Evolutionary conservation across 805 yeast species (phyloP).

Genomic region (Komagataella mondaviorum): DNA sequence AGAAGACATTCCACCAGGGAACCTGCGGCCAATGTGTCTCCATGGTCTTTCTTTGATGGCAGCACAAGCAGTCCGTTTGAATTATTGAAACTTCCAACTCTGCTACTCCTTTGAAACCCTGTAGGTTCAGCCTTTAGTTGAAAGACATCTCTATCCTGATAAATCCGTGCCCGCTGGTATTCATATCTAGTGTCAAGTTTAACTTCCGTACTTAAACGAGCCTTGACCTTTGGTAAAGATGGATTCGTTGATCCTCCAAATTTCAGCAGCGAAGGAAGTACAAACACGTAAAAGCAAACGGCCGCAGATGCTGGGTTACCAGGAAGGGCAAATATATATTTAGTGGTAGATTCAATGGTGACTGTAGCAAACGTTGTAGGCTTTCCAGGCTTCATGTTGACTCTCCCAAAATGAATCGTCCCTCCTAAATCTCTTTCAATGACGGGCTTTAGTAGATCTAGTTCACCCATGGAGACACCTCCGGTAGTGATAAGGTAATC

Average conservation of each 20-base stretch:
- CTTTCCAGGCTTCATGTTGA: slow-evolving; percentile 47
- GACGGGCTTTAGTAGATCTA: slow-evolving; percentile 34
- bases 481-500: slow-evolving; percentile 39
- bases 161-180: slow-evolving; percentile 29
- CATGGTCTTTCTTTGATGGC: slow-evolving; percentile 17
- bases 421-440: slow-evolving; percentile 28
- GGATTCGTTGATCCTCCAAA: slow-evolving; percentile 11
- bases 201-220: slow-evolving; percentile 16
- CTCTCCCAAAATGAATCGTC: slow-evolving; percentile 36
- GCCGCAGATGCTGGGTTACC: slow-evolving; percentile 45
- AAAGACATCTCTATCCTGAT: slow-evolving; percentile 9
- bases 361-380: slow-evolving; percentile 47
- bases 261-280: slow-evolving; percentile 26
- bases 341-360: slow-evolving; percentile 14
- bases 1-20: slow-evolving; percentile 1
- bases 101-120: slow-evolving; percentile 37
- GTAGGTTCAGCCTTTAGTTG: slow-evolving; percentile 26
- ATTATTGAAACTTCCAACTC: slow-evolving; percentile 30
- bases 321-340: slow-evolving; percentile 33
- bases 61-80: slow-evolving; percentile 32
- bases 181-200: slow-evolving; percentile 37
- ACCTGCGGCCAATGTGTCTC: background rate
- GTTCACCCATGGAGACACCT: slow-evolving; percentile 49
- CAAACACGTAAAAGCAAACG: slow-evolving; percentile 34
- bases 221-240: slow-evolving; percentile 19